A percentile compares a stretch with the other conserved stretches of the same genome.
Conservation (phyloP, 2,329 filamentous ascomycete species). For the Calonectria crousiana region DNA sequence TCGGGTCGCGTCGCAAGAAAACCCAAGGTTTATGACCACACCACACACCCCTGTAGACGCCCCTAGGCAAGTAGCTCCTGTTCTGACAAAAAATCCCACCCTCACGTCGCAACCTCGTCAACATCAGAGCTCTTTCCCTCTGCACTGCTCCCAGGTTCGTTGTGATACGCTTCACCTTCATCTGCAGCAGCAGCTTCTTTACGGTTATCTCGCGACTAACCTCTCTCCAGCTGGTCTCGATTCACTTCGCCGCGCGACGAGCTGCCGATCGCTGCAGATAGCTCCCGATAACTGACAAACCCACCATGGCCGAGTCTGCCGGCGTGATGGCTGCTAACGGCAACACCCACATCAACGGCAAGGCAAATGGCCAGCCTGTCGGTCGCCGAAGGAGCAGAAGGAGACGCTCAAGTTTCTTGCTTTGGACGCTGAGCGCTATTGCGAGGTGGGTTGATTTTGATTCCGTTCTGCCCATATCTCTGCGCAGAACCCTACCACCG, state of each 20-base stretch:
- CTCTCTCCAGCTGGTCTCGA: constrained; percentile 27
- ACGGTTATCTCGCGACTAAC: constrained; percentile 14
- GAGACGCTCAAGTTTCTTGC: constrained; percentile 45
- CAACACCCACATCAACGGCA: constrained; percentile 50
- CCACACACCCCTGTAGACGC: constrained; percentile 18
- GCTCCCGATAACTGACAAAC: constrained; percentile 28
- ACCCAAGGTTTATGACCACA: constrained; percentile 22
- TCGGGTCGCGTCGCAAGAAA: constrained; percentile 42
- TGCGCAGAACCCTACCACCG: not conserved
- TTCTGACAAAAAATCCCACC: constrained; percentile 30
- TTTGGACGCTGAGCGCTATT: constrained; percentile 60
- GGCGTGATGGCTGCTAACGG: constrained; percentile 55
- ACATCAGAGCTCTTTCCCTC: constrained; percentile 27
- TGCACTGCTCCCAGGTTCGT: constrained; percentile 19
- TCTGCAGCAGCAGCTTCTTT: constrained; percentile 18
- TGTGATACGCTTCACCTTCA: constrained; percentile 17
- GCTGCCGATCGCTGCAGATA: constrained; percentile 22
- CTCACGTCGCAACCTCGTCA: constrained; percentile 25
- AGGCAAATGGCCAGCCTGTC: constrained; percentile 47
- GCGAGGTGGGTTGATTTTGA: constrained; percentile 63
- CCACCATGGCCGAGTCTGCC: constrained; percentile 52
- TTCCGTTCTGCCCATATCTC: not conserved
- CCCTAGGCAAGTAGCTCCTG: constrained; percentile 12
- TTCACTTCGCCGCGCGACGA: constrained; percentile 25
- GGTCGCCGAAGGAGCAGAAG: constrained; percentile 38